phyloP scores from a whole-genome alignment of 768 basidiomycete species.

The Psilocybe azurescens region DNA sequence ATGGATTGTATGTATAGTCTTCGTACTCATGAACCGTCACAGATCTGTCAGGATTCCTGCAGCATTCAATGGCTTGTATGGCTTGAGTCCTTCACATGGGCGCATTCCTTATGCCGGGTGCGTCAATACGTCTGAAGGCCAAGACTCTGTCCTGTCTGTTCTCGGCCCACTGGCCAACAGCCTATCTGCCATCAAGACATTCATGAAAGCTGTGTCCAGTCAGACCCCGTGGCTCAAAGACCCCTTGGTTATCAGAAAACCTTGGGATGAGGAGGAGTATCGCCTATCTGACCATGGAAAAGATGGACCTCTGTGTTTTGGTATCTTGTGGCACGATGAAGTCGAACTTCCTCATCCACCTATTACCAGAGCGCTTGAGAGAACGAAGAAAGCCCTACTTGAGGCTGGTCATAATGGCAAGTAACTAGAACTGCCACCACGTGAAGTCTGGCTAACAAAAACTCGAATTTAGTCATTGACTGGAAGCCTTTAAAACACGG shows the following conservation, averaged over 20 bases:
- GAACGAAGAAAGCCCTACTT: slow-evolving; percentile 57
- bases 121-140: slow-evolving; percentile 69
- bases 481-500: slow-evolving; percentile 65
- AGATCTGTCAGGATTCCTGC: slow-evolving; percentile 78
- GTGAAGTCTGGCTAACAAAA: too few relatives aligned
- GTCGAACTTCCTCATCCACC: slow-evolving; percentile 69
- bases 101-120: slow-evolving; percentile 76
- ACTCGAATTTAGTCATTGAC: slow-evolving; percentile 59
- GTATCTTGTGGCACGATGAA: slow-evolving; percentile 72
- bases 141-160: slow-evolving; percentile 73
- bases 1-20: background rate
- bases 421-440: background rate
- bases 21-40: background rate
- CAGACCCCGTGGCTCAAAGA: slow-evolving; percentile 71
- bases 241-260: slow-evolving; percentile 58
- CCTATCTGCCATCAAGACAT: slow-evolving; percentile 64
- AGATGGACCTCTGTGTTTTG: slow-evolving; percentile 52
- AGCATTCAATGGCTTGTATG: slow-evolving; percentile 72
- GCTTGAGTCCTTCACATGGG: slow-evolving; percentile 69
- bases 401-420: slow-evolving; percentile 70
- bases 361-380: slow-evolving; percentile 60
- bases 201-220: slow-evolving; percentile 67
- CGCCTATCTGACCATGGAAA: slow-evolving; percentile 60
- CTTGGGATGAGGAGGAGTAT: slow-evolving; percentile 68
- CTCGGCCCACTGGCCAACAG: slow-evolving; percentile 73